Conservation (phyloP, 306 rosid species). For the Calophaca sinica region DNA sequence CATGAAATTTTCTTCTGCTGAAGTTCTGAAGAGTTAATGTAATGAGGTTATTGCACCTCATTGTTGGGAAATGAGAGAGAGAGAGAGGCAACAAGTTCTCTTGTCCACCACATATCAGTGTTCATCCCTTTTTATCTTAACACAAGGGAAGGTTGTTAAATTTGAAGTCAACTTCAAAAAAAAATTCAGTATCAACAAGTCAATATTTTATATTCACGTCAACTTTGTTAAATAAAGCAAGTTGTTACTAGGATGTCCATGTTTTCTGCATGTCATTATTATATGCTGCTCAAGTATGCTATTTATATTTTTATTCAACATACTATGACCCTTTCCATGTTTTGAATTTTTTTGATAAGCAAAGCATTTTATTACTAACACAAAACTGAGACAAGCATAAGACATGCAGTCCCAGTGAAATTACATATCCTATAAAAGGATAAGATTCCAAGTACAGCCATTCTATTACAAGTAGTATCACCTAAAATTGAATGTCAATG, state of each 20-base stretch:
- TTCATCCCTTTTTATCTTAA: neutral
- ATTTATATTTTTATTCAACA: neutral
- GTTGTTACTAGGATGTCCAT: neutral
- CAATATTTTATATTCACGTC: conserved; percentile 18
- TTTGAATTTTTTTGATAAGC: no score
- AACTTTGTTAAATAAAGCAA: neutral
- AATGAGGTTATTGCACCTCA: conserved; percentile 23
- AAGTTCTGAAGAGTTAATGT: conserved; percentile 12
- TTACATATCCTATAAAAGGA: no score
- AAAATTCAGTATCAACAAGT: neutral
- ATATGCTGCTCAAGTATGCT: neutral
- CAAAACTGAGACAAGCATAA: no score
- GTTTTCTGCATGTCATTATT: neutral
- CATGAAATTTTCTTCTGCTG: conserved; percentile 23
- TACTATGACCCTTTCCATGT: no score
- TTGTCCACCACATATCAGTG: neutral
- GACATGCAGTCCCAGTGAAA: no score
- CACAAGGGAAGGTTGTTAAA: no score
- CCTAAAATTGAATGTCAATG: neutral
- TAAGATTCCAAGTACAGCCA: no score
- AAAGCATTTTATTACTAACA: no score
- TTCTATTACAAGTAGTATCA: no score
- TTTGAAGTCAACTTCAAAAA: no score
- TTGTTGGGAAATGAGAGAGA: neutral
- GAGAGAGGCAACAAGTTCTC: neutral